These are phyloP conservation scores for Micractinium sp. DNA, from an alignment of 139 green algal species.

Conservation along the genomic window DNA sequence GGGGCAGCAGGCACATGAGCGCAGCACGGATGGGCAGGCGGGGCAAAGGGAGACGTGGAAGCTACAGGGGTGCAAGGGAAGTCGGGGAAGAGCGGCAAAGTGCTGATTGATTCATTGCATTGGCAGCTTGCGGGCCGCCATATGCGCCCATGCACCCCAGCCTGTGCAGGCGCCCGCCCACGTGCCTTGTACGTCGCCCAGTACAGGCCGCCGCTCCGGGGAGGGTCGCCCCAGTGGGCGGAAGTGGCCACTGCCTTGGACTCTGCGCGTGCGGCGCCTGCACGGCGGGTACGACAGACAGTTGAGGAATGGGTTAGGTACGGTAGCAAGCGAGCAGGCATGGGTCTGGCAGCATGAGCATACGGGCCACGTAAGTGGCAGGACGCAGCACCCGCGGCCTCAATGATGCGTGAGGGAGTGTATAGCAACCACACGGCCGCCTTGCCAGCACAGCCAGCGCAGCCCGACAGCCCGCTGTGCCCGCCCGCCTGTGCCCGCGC, in stretches of 20 bases:
- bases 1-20: neutral
- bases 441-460: no score
- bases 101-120: neutral
- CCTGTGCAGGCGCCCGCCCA: neutral
- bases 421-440: no score
- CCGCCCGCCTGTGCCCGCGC: neutral
- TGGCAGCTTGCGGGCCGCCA: neutral
- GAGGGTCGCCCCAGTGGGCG: neutral
- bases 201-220: neutral
- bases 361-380: no score
- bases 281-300: neutral
- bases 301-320: no score
- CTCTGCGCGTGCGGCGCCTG: neutral
- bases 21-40: neutral
- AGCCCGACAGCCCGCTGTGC: no score
- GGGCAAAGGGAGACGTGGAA: neutral
- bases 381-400: no score
- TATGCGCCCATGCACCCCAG: neutral
- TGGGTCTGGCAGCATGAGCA: neutral
- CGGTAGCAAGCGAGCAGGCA: no score
- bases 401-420: no score
- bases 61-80: neutral
- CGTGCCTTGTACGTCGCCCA: slow-evolving; percentile 2
- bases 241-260: neutral
- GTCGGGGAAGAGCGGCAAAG: neutral